Evolutionary conservation across 2,329 filamentous ascomycete species (phyloP), one percentile per base, ranked within the genome.

Genomic region (Aureobasidium sp.): DNA sequence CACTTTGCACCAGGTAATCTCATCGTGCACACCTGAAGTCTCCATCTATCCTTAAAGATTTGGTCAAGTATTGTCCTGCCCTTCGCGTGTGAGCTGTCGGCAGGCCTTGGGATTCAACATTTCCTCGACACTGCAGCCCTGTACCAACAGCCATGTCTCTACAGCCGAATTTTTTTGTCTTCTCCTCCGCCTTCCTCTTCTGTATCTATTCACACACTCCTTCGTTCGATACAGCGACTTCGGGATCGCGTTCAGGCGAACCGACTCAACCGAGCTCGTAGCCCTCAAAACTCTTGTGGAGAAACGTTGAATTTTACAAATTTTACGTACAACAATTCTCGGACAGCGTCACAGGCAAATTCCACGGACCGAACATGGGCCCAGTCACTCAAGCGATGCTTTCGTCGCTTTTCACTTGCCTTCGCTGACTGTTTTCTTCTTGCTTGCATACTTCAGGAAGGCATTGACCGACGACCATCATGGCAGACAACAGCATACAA

Each of bases 401-500:
- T 35, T 48, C 44, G 44, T 48, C 44, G 44, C 44, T 48, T 48
- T 48, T 48, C 30, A 48, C 44, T 48, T 48, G 44, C 44, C 44
- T 37, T 48, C 30, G 35, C 10, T 48, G 44, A 25, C 44, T 48
- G 30, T 37, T 37, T 37, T 6, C 35, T 8, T 3, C 35, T 19
- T 19, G 35, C 35, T 38, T 14, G n/a, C 14, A 11, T 17, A 19
- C 19, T 22, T n/a, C 22, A 8, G 30, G 7, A 21, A 25, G n/a
- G 25, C 30, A 10, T 25, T 37, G 24, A 21, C 32, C 44, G 32
- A 48, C 6, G 12, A 14, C 12, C 30, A 38, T 19, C 44, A 48
- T 48, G 44, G 30, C 32, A 12, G 44, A 48, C 10, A 35, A 16
- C 44, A 22, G n/a, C 25, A 37, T 35, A 37, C 44, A 25, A 2